Conservation (phyloP, 2,329 filamentous ascomycete species). For the Alternaria solani region DNA sequence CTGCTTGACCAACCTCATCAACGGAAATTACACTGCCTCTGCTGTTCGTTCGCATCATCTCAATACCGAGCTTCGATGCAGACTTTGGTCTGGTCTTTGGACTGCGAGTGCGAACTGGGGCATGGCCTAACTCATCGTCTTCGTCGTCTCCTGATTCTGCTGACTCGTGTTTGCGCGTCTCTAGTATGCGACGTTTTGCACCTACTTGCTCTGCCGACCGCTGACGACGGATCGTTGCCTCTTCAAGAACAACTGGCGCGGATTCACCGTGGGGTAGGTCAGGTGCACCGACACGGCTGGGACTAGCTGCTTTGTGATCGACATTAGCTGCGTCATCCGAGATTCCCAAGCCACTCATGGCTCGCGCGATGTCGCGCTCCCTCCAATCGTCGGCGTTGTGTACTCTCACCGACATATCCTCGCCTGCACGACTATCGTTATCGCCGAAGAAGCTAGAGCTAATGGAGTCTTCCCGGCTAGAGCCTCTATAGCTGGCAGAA, state of each 20-base stretch:
- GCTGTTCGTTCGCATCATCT: conserved; percentile 98
- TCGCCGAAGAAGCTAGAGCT: conserved; percentile 89
- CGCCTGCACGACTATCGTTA: conserved; percentile 74
- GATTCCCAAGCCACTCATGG: conserved; percentile 76
- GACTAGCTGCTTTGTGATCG: conserved; percentile 43
- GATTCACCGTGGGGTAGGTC: conserved; percentile 57
- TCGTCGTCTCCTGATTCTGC: conserved; percentile 93
- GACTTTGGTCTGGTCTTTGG: conserved; percentile 57
- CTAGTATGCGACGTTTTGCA: conserved; percentile 76
- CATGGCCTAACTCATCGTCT: conserved; percentile 82
- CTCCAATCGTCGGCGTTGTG: conserved; percentile 81
- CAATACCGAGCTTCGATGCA: conserved; percentile 84
- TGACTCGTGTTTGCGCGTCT: conserved; percentile 76
- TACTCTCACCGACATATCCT: conserved; percentile 79
- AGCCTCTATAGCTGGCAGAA: conserved; percentile 79
- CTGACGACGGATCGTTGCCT: conserved; percentile 62
- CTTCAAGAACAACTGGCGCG: conserved; percentile 67
- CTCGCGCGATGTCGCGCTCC: conserved; percentile 61
- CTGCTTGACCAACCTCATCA: conserved; percentile 53
- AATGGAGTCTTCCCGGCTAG: conserved; percentile 87
- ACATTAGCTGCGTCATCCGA: conserved; percentile 65
- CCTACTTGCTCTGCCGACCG: conserved; percentile 77
- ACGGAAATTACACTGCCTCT: conserved; percentile 75
- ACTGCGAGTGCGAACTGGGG: conserved; percentile 60
- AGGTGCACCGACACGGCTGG: conserved; percentile 46